Evolutionary conservation across 1,139 yeast species (phyloP), one percentile per base, ranked within the genome.

Genomic region (Casaregolazyma lundiana): DNA sequence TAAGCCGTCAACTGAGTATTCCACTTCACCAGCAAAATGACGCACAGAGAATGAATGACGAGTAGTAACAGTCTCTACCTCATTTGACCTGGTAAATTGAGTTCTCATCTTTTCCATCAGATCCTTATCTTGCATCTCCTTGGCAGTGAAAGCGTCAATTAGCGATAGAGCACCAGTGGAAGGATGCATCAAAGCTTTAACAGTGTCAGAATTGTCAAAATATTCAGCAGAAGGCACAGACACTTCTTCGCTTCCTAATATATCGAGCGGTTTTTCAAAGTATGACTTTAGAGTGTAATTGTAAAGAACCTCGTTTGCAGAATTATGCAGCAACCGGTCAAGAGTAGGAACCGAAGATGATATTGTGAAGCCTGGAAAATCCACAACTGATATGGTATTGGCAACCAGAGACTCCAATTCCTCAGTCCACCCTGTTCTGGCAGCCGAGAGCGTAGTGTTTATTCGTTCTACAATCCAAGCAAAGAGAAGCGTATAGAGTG

Each of bases 11-110:
- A 63, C 62, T 3, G 61, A 49, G 51, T 69, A 69, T 44, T 63
- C 68, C 7, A 69, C 71, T 46, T 69, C 72, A 17, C 73, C 74
- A 15, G 69, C 69, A 47, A 64, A 69, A 46, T 69, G 73, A 15
- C 65, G 58, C 16, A 69, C 64, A 1, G 64, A 49, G 50, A 69
- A 69, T 4, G 65, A 59, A 37, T 60, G 50, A 15, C 61, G 53
- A 13, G 62, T 56, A 7, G 61, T 49, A 11, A 61, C 50, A 11
- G 63, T 57, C 13, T 59, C 61, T 30, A 69, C 53, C 4, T 61
- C 57, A 1, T 61, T 55, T 35, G 63, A 59, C 42, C 64, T 59
- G 35, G 60, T 63, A 45, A 64, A 69, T n/a, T 72, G 56, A 34
- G 63, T 59, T 9, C 59, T 48, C 41, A 70, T 49, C 2, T 68